Base-by-base conservation (phyloP, 2,329 filamentous ascomycete genomes). In the Aspergillus pseudoterreus region DNA sequence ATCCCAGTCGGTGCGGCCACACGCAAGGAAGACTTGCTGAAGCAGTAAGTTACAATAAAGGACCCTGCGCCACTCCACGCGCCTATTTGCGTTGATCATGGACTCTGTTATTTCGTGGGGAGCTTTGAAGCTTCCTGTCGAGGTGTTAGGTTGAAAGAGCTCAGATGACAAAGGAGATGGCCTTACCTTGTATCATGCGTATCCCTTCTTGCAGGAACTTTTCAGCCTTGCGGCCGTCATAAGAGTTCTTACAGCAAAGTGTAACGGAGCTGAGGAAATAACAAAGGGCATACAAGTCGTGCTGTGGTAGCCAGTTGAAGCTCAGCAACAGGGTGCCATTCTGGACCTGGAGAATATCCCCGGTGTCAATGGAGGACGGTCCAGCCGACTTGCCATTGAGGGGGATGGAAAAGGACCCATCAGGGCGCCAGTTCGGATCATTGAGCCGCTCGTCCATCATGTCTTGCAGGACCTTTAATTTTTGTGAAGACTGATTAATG, bases 1-100 rank as follows among this genome's bases (percentile, higher is more conserved):
- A 10, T 78, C 71, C 84, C 87, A 92, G 54, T 90, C 83, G 39
- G 85, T 87, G 45, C 85, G 82, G 39, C 83, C 85, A 43, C 86
- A 88, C 1, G 83, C 79, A 50, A 87, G 78, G 46, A 94, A 80
- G 3, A 85, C 84, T 22, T 86, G 81, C 15, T 92, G 78, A n/a
- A 90, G 78, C 46, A 86, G 81, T 33, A 90, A 76, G 56, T 90
- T 87, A 65, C 83, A 85, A 53, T 83, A 81, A 6, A 90, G 76
- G 47, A 84, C 78, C 50, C 75, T 78, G 46, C 85, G 81, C 85
- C 86, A 90, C 54, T 81, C 77, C 9, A 81, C 77, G 43, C 84
- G 77, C 55, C 77, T 71, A 24, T 84, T 78, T 10, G 83, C 82
- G 44, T 79, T 78, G 36, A 79, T 76, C 14, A 88, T 71, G 0